phyloP scores from a whole-genome alignment of 306 rosid genomes.

The Potentilla sterilis region DNA sequence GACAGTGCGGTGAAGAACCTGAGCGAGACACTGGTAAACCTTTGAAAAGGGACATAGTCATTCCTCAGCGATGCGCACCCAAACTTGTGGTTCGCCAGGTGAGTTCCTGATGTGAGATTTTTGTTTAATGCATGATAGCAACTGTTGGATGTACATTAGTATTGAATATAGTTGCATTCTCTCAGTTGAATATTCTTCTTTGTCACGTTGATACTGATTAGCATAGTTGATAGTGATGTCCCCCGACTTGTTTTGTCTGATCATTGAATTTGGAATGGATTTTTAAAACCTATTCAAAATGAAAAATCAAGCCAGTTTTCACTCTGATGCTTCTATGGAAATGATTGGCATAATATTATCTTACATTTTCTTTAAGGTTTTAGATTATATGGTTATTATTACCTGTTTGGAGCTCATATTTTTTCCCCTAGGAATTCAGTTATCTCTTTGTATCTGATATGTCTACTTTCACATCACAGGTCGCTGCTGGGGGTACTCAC shows the following conservation, averaged over 20 bases:
- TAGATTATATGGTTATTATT: background rate
- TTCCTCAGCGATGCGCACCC: slow-evolving; percentile 95
- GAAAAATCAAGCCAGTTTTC: background rate
- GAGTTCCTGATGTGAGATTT: slow-evolving; percentile 6
- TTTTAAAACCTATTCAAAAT: background rate
- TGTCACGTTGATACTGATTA: background rate
- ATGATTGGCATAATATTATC: background rate
- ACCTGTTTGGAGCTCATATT: background rate
- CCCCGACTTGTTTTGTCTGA: background rate
- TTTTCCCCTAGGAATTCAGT: background rate
- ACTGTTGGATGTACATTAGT: background rate
- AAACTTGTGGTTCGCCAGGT: slow-evolving; percentile 87
- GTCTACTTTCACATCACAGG: slow-evolving; percentile 44
- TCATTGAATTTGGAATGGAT: background rate
- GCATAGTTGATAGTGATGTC: background rate
- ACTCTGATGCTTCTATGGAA: background rate
- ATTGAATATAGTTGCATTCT: background rate
- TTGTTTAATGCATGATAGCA: background rate
- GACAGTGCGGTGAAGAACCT: slow-evolving; percentile 98
- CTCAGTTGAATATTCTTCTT: background rate
- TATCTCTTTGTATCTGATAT: background rate
- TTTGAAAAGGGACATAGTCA: slow-evolving; percentile 83
- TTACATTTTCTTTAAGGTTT: background rate
- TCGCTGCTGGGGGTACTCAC: slow-evolving; percentile 99
- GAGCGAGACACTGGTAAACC: slow-evolving; percentile 77